Conservation (phyloP, 1,139 yeast genomes). For the Yamadazyma diddensiae region DNA sequence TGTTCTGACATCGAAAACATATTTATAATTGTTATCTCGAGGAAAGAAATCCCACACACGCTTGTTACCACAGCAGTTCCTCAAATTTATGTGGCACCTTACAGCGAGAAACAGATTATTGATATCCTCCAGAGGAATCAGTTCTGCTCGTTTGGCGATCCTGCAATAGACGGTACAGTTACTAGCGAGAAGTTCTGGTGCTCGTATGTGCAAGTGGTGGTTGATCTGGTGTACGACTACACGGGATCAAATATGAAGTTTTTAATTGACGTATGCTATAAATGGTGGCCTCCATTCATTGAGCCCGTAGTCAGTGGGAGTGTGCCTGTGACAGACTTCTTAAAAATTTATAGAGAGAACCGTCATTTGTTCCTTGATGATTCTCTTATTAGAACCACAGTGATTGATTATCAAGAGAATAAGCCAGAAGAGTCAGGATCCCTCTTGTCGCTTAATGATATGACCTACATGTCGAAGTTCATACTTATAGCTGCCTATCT, state of each 20-base stretch:
- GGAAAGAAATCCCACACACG: conserved; percentile 46
- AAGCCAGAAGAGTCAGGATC: conserved; percentile 21
- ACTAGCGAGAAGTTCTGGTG: conserved; percentile 39
- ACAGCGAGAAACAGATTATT: conserved; percentile 39
- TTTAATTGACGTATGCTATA: conserved; percentile 38
- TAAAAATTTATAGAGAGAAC: conserved; percentile 46
- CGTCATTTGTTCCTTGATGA: conserved; percentile 40
- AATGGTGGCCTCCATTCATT: conserved; percentile 52
- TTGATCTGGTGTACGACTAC: conserved; percentile 50
- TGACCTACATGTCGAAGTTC: conserved; percentile 58
- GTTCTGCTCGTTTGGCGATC: conserved; percentile 24
- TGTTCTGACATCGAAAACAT: conserved; percentile 29
- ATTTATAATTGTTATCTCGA: conserved; percentile 29
- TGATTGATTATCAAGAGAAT: conserved; percentile 25
- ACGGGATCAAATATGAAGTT: conserved; percentile 52
- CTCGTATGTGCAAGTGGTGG: conserved; percentile 47
- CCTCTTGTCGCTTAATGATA: conserved; percentile 25
- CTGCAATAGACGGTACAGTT: conserved; percentile 21
- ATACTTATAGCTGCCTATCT: conserved; percentile 66
- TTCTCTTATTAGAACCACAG: conserved; percentile 33
- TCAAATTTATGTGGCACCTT: conserved; percentile 45
- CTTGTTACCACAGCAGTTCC: conserved; percentile 50
- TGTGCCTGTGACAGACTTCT: conserved; percentile 35
- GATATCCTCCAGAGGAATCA: conserved; percentile 30
- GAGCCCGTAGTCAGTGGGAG: conserved; percentile 37